These are phyloP conservation scores for Erysimum cheiri DNA, from an alignment of 441 rosid species.

Conservation along the genomic window DNA sequence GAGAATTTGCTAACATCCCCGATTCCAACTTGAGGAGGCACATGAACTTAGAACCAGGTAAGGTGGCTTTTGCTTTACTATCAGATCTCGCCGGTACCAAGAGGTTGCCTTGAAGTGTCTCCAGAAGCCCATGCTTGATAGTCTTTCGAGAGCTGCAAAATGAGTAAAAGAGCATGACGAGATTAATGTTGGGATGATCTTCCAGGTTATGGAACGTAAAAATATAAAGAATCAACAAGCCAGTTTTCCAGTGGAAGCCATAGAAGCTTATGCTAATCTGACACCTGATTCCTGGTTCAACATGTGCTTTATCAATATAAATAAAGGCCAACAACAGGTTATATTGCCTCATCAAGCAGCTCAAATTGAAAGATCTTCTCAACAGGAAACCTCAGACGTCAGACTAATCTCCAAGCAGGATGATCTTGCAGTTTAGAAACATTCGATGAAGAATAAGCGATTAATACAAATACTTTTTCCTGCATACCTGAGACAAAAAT, in stretches of 20 bases:
- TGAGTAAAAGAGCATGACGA: slow-evolving; percentile 4
- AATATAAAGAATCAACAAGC: slow-evolving; percentile 3
- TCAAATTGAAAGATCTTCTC: slow-evolving; percentile 12
- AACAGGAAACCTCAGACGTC: not conserved
- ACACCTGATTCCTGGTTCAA: not conserved
- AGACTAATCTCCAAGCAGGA: slow-evolving; percentile 1
- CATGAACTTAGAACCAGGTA: slow-evolving; percentile 15
- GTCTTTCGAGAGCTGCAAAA: slow-evolving; percentile 80
- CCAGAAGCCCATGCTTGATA: slow-evolving; percentile 95
- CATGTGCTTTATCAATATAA: slow-evolving; percentile 9
- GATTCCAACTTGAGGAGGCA: slow-evolving; percentile 6
- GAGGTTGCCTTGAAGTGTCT: slow-evolving; percentile 88
- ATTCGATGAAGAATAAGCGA: not conserved
- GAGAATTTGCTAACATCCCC: slow-evolving; percentile 7
- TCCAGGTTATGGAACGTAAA: not conserved
- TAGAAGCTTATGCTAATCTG: not conserved
- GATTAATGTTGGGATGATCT: not conserved
- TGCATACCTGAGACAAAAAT: slow-evolving; percentile 86
- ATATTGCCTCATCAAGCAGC: not conserved
- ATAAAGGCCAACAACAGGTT: not conserved
- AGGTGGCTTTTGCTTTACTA: slow-evolving; percentile 26
- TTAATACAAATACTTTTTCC: not conserved
- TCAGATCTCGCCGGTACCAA: slow-evolving; percentile 90
- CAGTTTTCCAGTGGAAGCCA: slow-evolving; percentile 16
- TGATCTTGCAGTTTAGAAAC: slow-evolving; percentile 3